Conservation (phyloP, 2,329 filamentous ascomycete genomes). For the Akanthomyces uredinophilus region DNA sequence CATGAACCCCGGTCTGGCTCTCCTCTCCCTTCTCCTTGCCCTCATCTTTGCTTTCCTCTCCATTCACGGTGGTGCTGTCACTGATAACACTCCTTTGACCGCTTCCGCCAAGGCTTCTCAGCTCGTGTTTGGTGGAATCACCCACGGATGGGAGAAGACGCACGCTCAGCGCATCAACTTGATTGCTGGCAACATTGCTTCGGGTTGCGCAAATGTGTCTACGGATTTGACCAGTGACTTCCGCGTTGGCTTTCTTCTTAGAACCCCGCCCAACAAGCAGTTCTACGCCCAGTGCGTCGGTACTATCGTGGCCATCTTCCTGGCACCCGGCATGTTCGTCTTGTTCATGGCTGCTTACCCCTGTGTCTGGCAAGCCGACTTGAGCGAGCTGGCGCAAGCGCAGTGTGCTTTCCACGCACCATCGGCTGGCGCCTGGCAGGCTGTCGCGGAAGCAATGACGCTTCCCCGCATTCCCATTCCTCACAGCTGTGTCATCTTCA, state of each 20-base stretch:
- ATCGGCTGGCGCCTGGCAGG: slow-evolving; percentile 60
- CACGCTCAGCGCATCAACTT: slow-evolving; percentile 62
- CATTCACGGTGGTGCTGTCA: slow-evolving; percentile 48
- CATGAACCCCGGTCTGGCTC: slow-evolving; percentile 51
- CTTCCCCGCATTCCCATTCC: slow-evolving; percentile 46
- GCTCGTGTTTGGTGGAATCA: slow-evolving; percentile 61
- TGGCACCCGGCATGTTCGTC: slow-evolving; percentile 62
- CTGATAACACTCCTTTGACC: slow-evolving; percentile 56
- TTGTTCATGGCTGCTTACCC: slow-evolving; percentile 64
- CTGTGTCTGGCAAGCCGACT: slow-evolving; percentile 51
- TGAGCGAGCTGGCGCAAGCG: slow-evolving; percentile 28
- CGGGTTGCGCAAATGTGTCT: slow-evolving; percentile 48
- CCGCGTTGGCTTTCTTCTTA: slow-evolving; percentile 61
- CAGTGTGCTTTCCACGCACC: slow-evolving; percentile 56
- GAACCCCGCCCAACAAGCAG: slow-evolving; percentile 59
- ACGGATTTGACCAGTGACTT: slow-evolving; percentile 58
- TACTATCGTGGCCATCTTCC: slow-evolving; percentile 58
- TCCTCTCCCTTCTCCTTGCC: slow-evolving; percentile 51
- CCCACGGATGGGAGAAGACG: slow-evolving; percentile 43
- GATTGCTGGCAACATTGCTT: slow-evolving; percentile 54
- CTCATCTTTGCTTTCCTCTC: slow-evolving; percentile 55
- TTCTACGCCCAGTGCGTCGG: slow-evolving; percentile 62
- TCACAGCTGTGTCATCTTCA: slow-evolving; percentile 43
- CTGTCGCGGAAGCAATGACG: slow-evolving; percentile 55
- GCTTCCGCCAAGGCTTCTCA: slow-evolving; percentile 65